Base-by-base conservation (phyloP, 495 filamentous ascomycete genomes). In the Melanomma pulvis-pyrius region DNA sequence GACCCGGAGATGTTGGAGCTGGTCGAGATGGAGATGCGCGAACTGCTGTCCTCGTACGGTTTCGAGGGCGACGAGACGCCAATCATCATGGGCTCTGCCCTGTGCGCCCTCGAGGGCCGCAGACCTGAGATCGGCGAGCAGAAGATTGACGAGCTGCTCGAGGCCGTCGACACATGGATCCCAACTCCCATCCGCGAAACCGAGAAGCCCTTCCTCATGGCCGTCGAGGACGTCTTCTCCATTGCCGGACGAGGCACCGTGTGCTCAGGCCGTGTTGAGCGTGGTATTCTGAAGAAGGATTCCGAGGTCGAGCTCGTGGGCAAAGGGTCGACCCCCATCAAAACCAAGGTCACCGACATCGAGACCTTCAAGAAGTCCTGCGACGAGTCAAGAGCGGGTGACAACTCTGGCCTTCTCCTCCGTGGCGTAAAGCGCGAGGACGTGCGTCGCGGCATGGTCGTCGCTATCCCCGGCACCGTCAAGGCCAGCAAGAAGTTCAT, bases 341-440 rank as follows among this genome's bases (percentile, higher is more conserved):
- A 94, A 86, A 97, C 96, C 75, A 98, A 97, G 83, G 93, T 98
- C 62, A 98, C 94, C 73, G 94, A 98, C 74, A 97, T 98, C 75
- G 94, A 98, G 83, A 98, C 92, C 63, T 98, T 98, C 85, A 96
- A 98, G 85, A 98, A 98, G 84, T 92, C 90, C 51, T 96, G 93
- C 79, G 91, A 94, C 56, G 91, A 96, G 79, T 91, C 92, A 64
- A 85, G 88, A 64, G 94, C 94, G 58, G 94, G 94, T 74, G 94
- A 98, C 81, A 98, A 96, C 87, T 94, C 93, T n/a, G 94, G 94
- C 76, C 89, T 98, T 22, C 86, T 98, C 24, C 89, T 98, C 77
- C 91, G 94, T 79, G 92, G 94, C 83, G 79, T 98, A 74, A 90
- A 90, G 78, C 91, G 94, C 74, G 96, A 98, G 79, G 96, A 98